Conservation (phyloP, 805 yeast genomes). For the Wickerhamiella shivajii region DNA sequence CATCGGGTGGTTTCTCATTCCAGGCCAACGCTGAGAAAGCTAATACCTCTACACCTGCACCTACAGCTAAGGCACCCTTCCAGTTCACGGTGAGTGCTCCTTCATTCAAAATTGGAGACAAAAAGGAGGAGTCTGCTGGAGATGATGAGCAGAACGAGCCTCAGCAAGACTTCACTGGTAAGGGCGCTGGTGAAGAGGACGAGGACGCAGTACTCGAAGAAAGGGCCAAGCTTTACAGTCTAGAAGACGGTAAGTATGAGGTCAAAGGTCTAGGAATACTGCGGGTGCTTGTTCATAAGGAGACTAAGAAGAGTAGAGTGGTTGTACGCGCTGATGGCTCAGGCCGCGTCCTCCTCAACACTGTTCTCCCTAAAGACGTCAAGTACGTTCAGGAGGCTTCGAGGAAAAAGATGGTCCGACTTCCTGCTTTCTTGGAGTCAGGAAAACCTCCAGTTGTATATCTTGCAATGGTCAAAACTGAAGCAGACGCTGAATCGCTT, state of each 20-base stretch:
- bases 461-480: conserved; percentile 61
- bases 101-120: conserved; percentile 12
- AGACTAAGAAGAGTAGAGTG: conserved; percentile 50
- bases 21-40: conserved; percentile 6
- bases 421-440: conserved; percentile 42
- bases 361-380: conserved; percentile 41
- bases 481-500: conserved; percentile 23
- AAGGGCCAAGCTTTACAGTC: conserved; percentile 56
- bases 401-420: conserved; percentile 51
- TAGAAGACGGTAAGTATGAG: conserved; percentile 32
- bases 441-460: conserved; percentile 51
- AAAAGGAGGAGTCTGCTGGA: conserved; percentile 26
- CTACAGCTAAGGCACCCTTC: neutral
- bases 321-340: conserved; percentile 83
- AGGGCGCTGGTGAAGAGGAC: conserved; percentile 73
- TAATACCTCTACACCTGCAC: too few species aligned
- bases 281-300: conserved; percentile 49
- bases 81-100: neutral
- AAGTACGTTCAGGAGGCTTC: conserved; percentile 45
- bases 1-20: conserved; percentile 10
- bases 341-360: conserved; percentile 61
- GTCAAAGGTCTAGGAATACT: conserved; percentile 64
- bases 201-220: conserved; percentile 52
- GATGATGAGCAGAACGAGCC: conserved; percentile 32
- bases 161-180: conserved; percentile 31